Base-by-base conservation (phyloP, 805 yeast genomes). In the Yamadazyma akitaensis region DNA sequence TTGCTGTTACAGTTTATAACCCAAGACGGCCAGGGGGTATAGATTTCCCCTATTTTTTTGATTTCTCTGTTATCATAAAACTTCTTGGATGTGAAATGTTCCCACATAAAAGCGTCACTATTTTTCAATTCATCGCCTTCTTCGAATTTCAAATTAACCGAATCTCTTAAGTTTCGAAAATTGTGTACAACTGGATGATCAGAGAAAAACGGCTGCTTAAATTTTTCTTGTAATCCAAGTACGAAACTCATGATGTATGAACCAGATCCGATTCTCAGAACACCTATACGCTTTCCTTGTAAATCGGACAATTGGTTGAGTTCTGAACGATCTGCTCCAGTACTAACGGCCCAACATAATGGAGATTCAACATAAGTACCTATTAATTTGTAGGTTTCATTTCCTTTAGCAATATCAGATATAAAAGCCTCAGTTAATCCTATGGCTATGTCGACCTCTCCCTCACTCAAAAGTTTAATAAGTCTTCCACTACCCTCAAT, bases 1-100 rank as follows among this genome's bases (percentile, higher is more conserved):
- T 47, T 32, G 67, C 67, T 58, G 44, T 75, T 64, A 5, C 81
- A 81, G 17, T 81, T 80, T 41, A 89, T 75, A 13, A 88, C 91
- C 97, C 97, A 90, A 2, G 96, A 86, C 10, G 97, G 92, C 97
- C 97, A 90, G 16, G 97, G 97, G 0, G 97, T 90, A 66, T 85
- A 87, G 47, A 90, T 89, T 53, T 86, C 88, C 13, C 96, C 97
- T 50, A 90, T 82, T 54, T 79, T 72, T 66, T 85, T 88, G 66
- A 91, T 83, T 57, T 89, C 97, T 17, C 80, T 77, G 46, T 68
- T 76, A 58, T 88, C 96, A 63, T 86, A 88, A 68, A 87, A 90
- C 61, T 80, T 81, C 61, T 90, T 90, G 30, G 91, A 81, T 1
- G 97, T 90, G 71, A 90, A 90, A 65, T 86, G 78, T 60, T 90